These are phyloP conservation scores for Silybum marianum DNA, from an alignment of 129 eudicot species.

Conservation along the genomic window DNA sequence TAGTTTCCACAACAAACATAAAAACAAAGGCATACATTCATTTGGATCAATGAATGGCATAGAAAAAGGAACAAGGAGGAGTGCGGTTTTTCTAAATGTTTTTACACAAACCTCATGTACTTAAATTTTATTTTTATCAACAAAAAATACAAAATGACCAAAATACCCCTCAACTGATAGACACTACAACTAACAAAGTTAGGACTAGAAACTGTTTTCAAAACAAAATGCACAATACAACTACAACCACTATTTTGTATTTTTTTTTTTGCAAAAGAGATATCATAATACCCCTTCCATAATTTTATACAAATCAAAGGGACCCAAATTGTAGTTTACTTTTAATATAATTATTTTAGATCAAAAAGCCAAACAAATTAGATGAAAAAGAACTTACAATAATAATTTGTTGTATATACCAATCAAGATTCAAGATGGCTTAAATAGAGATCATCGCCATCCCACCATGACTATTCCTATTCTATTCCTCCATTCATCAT, in stretches of 20 bases:
- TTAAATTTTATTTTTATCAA: no score
- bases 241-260: not conserved
- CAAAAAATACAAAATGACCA: no score
- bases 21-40: no score
- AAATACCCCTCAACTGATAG: no score
- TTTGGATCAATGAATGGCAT: no score
- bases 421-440: slow-evolving; percentile 7
- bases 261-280: not conserved
- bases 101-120: not conserved
- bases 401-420: slow-evolving; percentile 6
- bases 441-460: slow-evolving; percentile 39
- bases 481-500: not conserved
- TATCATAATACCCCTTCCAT: not conserved
- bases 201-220: not conserved
- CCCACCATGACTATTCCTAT: not conserved
- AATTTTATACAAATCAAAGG: not conserved
- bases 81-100: no score
- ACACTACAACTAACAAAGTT: not conserved
- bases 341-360: not conserved
- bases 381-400: not conserved
- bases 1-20: not conserved
- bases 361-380: not conserved
- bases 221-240: not conserved
- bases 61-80: no score
- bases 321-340: not conserved